Evolutionary conservation across 2,329 filamentous ascomycete species (phyloP), one percentile per base, ranked within the genome.

Genomic region (Botryotinia globosa): DNA sequence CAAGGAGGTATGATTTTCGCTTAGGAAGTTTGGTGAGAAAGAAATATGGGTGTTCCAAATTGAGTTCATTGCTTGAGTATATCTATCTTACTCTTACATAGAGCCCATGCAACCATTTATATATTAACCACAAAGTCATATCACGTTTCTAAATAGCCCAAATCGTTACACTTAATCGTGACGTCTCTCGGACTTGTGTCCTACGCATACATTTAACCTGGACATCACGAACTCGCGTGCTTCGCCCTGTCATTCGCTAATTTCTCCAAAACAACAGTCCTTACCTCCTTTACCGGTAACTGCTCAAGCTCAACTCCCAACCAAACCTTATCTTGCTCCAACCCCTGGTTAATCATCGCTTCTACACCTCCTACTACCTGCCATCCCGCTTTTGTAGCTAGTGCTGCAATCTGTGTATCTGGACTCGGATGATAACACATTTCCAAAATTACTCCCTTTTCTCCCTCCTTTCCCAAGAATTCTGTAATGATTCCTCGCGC

Each of bases 221-320:
- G 34, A n/a, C 5, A 54, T 42, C 37, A 64, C 29, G 39, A 32
- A 44, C 45, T 64, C 58, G 18, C 58, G 48, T 63, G 54, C 42
- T 62, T 45, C 32, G 34, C 62, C 12, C 32, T 37, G 5, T 44
- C 51, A 69, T 34, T 73, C 56, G 66, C 70, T 42, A 76, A 72
- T 65, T 76, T 77, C 0, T 65, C 70, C n/a, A 72, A 83, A 75
- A 89, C 85, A 6, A 84, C 81, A 62, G 83, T 83, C 80, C 90
- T 89, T 12, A 91, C 88, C 76, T 85, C 83, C 48, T 86, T 81
- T 1, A 92, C 85, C 1, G 90, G 89, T 74, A 92, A 81, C 48
- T 85, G 16, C 62, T 54, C 83, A 1, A 90, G 80, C 44, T 85
- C 89, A 10, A 91, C 92, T 81, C 91, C 91, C 74, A 86, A 82